A percentile compares a stretch with the other conserved stretches of the same genome.
Conservation (phyloP, 441 rosid species). For the Populus trichocarpa region DNA sequence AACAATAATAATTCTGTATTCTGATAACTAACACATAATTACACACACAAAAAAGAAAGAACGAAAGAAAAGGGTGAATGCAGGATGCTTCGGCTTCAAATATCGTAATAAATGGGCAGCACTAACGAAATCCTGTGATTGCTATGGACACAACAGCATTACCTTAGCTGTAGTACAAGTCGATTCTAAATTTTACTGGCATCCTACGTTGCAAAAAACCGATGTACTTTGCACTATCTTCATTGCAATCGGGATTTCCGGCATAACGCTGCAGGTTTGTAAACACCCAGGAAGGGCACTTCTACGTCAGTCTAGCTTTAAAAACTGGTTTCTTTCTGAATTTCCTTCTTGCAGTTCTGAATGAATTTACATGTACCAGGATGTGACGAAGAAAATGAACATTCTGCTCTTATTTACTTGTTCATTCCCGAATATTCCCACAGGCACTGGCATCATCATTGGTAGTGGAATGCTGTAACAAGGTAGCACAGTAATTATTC, state of each 20-base stretch:
- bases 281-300: neutral
- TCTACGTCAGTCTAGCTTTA: neutral
- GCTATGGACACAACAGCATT: neutral
- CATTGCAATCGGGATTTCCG: neutral
- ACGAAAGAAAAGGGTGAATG: no score
- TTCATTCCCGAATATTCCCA: no score
- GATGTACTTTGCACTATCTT: neutral
- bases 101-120: no score
- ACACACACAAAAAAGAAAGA: no score
- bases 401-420: no score
- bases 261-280: neutral
- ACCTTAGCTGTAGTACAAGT: neutral
- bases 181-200: neutral
- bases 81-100: no score
- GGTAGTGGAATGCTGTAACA: constrained; percentile 8
- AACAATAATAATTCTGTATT: no score
- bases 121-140: no score
- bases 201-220: neutral
- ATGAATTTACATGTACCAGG: neutral
- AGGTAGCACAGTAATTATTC: constrained; percentile 43
- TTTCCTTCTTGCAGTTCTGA: neutral
- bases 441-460: no score
- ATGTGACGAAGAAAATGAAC: neutral
- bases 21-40: no score
- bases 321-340: neutral